A percentile compares a stretch with the other conserved stretches of the same genome.
Evolutionary conservation across 2,329 filamentous ascomycete species (phyloP).

Genomic region (Dissoconium aciculare): DNA sequence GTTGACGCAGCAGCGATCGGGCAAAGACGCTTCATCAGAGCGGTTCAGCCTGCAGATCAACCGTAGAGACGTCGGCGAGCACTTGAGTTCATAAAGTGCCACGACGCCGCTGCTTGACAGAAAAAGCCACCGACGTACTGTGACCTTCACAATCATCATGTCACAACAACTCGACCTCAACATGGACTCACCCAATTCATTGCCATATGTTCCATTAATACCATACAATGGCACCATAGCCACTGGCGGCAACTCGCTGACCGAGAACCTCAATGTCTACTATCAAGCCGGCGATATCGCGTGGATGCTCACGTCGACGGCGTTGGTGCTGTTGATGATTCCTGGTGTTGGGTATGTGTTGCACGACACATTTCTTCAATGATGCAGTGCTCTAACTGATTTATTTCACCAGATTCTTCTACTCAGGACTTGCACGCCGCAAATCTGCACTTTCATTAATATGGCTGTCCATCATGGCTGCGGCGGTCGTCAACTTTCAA

Average conservation of each 20-base stretch:
- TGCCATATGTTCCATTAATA: conserved; percentile 19
- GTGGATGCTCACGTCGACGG: conserved; percentile 63
- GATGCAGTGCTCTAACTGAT: not conserved
- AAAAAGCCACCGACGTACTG: too few relatives aligned
- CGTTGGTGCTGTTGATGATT: conserved; percentile 81
- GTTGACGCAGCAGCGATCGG: too few relatives aligned
- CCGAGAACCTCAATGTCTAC: conserved; percentile 65
- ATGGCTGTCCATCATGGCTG: conserved; percentile 70
- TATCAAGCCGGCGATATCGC: conserved; percentile 76
- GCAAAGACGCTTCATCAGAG: too few relatives aligned
- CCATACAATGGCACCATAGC: conserved; percentile 48
- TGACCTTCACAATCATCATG: too few relatives aligned
- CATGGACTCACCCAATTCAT: too few relatives aligned
- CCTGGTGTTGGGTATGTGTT: conserved; percentile 57
- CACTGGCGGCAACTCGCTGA: conserved; percentile 51
- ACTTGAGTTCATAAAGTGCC: too few relatives aligned
- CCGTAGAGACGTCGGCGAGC: too few relatives aligned
- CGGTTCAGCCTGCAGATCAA: too few relatives aligned
- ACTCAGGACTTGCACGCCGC: conserved; percentile 73
- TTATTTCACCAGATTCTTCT: conserved; percentile 55
- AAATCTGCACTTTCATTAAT: conserved; percentile 81
- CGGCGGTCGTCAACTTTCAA: conserved; percentile 68
- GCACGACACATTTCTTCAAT: conserved; percentile 2
- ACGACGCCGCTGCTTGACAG: too few relatives aligned
- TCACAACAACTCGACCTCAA: too few relatives aligned